phyloP scores from a whole-genome alignment of 192 early-diverging fungal species.

The Linderina pennispora region DNA sequence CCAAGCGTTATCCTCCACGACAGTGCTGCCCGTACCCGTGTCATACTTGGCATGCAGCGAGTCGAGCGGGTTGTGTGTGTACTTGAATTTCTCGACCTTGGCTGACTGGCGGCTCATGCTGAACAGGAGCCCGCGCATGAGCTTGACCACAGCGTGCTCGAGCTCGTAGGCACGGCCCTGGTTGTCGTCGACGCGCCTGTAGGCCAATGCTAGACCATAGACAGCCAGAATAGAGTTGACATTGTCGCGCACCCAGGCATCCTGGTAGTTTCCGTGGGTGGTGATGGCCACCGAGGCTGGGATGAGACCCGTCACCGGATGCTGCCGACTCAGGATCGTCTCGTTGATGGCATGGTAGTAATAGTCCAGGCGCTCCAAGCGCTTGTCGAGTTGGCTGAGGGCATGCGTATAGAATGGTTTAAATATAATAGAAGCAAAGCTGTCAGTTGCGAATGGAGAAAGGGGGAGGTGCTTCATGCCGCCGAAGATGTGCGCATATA shows the following conservation, averaged over 20 bases:
- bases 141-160: slow-evolving; percentile 78
- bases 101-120: slow-evolving; percentile 76
- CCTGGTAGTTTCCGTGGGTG: slow-evolving; percentile 80
- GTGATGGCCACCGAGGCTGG: slow-evolving; percentile 84
- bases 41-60: slow-evolving; percentile 89
- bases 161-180: slow-evolving; percentile 75
- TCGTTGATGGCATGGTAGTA: slow-evolving; percentile 68
- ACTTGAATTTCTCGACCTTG: slow-evolving; percentile 81
- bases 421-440: no score
- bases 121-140: slow-evolving; percentile 79
- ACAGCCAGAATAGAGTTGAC: slow-evolving; percentile 84
- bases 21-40: slow-evolving; percentile 74
- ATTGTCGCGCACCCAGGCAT: slow-evolving; percentile 89
- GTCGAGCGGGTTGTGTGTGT: slow-evolving; percentile 65
- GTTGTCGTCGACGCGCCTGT: slow-evolving; percentile 79
- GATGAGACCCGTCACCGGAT: slow-evolving; percentile 77
- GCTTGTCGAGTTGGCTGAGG: neutral
- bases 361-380: slow-evolving; percentile 52
- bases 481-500: no score
- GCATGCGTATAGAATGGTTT: no score
- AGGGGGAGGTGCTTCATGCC: no score
- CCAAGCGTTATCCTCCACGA: slow-evolving; percentile 80
- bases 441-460: no score
- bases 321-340: slow-evolving; percentile 74
- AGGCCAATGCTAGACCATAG: slow-evolving; percentile 77